Evolutionary conservation across 179 eudicot genomes (phyloP), one percentile per base, ranked within the genome.

Genomic region (Camellia oleifera): DNA sequence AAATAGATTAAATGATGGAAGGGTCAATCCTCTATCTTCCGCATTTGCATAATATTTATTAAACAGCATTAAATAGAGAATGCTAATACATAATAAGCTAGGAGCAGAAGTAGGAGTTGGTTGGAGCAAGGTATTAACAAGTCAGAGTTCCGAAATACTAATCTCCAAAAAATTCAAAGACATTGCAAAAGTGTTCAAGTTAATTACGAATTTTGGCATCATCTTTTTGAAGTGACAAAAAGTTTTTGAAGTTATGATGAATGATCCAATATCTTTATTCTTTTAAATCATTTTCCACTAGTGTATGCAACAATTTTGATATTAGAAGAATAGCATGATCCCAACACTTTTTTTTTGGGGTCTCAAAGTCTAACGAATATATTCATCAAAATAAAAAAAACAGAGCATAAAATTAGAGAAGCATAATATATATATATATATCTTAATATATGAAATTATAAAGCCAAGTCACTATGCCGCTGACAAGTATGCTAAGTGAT

Each of bases 311-410:
- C 40, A 32, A 32, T 32, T 32, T 32, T 32, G 40, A 32, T 32
- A 32, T 32, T 26, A 48, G 60, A 69, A 62, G 10, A 64, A 26
- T 61, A 56, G 69, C 76, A 79, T 7, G 53, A 79, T 60, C 26
- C 10, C 52, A 79, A 44, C 46, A 58, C 57, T 56, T 44, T 0
- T 40, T 12, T 57, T 9, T 26, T 0, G 0, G 7, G 17, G 7
- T 44, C 56, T 54, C 15, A 17, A 68, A 54, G 46, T 6, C 74
- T 40, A 26, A 67, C 23, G 26, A 57, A 57, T 7, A 67, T 17
- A 32, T n/a, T 57, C 45, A 6, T 26, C 26, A 18, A 14, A 54
- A 5, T 48, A 20, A 14, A 66, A 20, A 20, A 40, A 15, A 26
- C 76, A 14, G 72, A 17, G 44, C 4, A 42, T n/a, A 15, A 14